Percentiles rank a stretch among this genome's conserved stretches.
These are phyloP conservation scores for Dorcoceras hygrometricum DNA, from an alignment of 257 asterid genomes.

Conservation along the genomic window DNA sequence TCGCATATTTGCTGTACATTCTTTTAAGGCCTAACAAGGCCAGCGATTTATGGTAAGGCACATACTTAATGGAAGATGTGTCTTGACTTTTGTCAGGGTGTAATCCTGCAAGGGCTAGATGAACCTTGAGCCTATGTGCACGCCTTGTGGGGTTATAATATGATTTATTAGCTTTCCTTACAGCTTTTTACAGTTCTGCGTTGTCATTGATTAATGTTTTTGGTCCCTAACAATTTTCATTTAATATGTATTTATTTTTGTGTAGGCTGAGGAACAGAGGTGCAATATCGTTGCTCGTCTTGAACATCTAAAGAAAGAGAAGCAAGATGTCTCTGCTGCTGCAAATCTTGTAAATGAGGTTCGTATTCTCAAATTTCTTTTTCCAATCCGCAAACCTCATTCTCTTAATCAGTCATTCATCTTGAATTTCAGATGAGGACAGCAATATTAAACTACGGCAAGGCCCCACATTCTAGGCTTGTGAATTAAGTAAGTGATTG, in stretches of 20 bases:
- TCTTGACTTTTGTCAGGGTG: neutral
- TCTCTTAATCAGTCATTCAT: conserved; percentile 15
- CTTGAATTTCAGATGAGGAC: conserved; percentile 40
- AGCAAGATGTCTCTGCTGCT: conserved; percentile 50
- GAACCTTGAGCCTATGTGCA: neutral
- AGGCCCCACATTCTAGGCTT: conserved; percentile 22
- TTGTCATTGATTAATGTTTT: neutral
- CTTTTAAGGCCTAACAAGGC: neutral
- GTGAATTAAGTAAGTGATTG: conserved; percentile 20
- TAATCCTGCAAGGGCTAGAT: neutral
- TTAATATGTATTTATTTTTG: conserved; percentile 15
- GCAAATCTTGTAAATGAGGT: conserved; percentile 47
- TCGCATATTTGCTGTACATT: neutral
- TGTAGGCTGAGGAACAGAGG: conserved; percentile 68
- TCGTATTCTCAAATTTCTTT: conserved; percentile 12
- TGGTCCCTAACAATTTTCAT: neutral
- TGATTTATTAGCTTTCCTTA: neutral
- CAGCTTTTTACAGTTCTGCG: neutral
- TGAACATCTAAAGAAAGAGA: conserved; percentile 57
- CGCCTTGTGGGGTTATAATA: neutral
- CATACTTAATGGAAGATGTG: neutral
- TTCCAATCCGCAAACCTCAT: conserved; percentile 7
- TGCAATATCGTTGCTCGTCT: conserved; percentile 41
- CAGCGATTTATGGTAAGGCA: neutral
- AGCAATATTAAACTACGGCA: conserved; percentile 26